Conservation (phyloP, 352 stramenopile genomes). For the Phytophthora podocarpi region DNA sequence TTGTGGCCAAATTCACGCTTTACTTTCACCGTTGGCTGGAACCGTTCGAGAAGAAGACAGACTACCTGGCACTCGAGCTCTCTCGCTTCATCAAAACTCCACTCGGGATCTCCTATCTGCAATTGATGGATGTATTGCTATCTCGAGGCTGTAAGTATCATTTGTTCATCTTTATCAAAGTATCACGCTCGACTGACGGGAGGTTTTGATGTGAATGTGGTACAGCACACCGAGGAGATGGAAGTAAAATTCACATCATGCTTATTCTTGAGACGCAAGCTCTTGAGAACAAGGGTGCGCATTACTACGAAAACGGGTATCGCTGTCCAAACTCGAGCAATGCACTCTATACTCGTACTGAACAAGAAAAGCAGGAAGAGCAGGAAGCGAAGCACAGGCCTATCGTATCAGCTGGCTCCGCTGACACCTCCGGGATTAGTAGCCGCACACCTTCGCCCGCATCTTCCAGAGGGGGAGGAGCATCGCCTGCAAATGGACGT, state of each 20-base stretch:
- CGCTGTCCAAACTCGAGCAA: conserved; percentile 69
- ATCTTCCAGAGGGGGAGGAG: conserved; percentile 30
- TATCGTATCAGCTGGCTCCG: conserved; percentile 16
- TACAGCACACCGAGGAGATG: conserved; percentile 56
- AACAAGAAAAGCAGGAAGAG: conserved; percentile 41
- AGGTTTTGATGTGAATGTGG: conserved; percentile 7
- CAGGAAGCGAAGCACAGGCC: conserved; percentile 26
- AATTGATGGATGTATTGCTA: conserved; percentile 82
- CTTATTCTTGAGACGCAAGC: conserved; percentile 79
- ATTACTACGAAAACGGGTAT: conserved; percentile 82
- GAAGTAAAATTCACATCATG: conserved; percentile 60
- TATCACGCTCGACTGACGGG: conserved; percentile 5
- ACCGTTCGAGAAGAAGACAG: conserved; percentile 65
- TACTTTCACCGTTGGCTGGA: conserved; percentile 85
- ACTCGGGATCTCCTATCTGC: conserved; percentile 81
- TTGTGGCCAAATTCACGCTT: conserved; percentile 84
- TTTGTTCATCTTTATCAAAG: neutral
- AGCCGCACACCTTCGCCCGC: conserved; percentile 36
- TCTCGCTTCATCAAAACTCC: conserved; percentile 76
- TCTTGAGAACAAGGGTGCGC: conserved; percentile 73
- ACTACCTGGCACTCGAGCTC: conserved; percentile 68
- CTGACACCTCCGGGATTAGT: conserved; percentile 24
- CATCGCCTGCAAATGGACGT: conserved; percentile 30
- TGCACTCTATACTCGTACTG: conserved; percentile 36
- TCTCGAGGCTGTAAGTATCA: conserved; percentile 59